Percentiles rank a stretch among this genome's conserved stretches.
phyloP scores from a whole-genome alignment of 2,329 filamentous ascomycete species.

The Fonsecaea erecta region DNA sequence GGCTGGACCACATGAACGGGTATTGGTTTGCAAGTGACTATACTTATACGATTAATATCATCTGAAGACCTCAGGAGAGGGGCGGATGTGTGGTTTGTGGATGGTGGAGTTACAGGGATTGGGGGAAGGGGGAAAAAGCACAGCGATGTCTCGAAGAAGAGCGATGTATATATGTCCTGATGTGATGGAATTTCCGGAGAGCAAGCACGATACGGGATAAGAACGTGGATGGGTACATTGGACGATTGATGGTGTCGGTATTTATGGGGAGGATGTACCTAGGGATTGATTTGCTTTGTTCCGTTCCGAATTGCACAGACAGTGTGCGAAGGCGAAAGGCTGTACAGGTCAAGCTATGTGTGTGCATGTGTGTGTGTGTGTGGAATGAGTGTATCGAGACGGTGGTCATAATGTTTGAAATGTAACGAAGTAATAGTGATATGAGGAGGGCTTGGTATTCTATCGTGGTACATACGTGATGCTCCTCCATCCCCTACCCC shows the following conservation, averaged over 20 bases:
- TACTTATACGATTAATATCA: slow-evolving; percentile 38
- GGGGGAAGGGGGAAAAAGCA: not conserved
- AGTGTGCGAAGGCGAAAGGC: not conserved
- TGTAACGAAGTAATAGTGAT: not conserved
- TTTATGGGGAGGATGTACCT: not conserved
- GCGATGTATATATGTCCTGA: slow-evolving; percentile 2
- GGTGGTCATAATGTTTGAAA: slow-evolving; percentile 10
- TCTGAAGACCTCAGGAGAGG: slow-evolving; percentile 18
- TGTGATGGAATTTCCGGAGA: not conserved
- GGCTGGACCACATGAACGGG: slow-evolving; percentile 37
- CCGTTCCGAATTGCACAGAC: not conserved
- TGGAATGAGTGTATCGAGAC: not conserved
- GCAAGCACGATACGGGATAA: not conserved
- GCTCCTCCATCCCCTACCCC: too few relatives aligned
- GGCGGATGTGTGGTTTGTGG: not conserved
- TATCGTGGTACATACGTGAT: too few relatives aligned
- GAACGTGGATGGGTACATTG: not conserved
- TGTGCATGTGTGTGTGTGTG: too few relatives aligned
- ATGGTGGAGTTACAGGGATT: not conserved
- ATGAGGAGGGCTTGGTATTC: too few relatives aligned
- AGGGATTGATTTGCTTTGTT: not conserved
- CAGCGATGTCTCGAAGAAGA: not conserved
- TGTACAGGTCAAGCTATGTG: not conserved
- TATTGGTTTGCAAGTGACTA: slow-evolving; percentile 39
- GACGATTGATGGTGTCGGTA: not conserved